Conservation (phyloP, 768 basidiomycete species). For the Suillus tomentosus region DNA sequence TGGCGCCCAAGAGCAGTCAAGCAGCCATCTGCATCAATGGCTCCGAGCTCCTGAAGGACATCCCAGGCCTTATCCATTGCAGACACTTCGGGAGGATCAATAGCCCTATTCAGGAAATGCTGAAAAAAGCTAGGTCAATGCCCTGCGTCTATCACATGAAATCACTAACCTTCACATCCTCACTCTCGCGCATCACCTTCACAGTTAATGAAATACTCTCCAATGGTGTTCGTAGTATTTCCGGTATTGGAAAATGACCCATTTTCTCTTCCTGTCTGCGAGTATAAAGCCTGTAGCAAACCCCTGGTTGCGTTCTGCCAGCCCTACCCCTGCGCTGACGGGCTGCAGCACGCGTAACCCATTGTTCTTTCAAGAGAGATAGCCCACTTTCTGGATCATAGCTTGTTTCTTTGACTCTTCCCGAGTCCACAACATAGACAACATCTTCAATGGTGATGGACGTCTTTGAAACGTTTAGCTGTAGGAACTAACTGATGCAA, state of each 20-base stretch:
- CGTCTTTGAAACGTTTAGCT: conserved; percentile 48
- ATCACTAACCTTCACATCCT: conserved; percentile 68
- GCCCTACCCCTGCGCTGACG: conserved; percentile 88
- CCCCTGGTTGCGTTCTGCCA: conserved; percentile 79
- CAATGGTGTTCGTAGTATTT: conserved; percentile 85
- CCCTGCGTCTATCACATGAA: conserved; percentile 13
- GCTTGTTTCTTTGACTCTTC: conserved; percentile 83
- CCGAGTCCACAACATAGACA: conserved; percentile 80
- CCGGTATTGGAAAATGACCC: conserved; percentile 76
- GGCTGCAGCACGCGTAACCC: conserved; percentile 78
- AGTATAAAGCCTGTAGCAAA: conserved; percentile 90
- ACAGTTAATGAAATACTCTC: conserved; percentile 81
- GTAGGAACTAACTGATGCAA: background rate
- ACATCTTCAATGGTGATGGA: conserved; percentile 92
- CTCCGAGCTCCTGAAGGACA: conserved; percentile 75
- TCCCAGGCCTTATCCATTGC: conserved; percentile 80
- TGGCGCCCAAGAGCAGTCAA: conserved; percentile 84
- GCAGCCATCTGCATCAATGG: conserved; percentile 60
- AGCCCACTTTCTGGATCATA: conserved; percentile 71
- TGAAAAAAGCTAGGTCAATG: conserved; percentile 26
- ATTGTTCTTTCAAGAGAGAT: conserved; percentile 75
- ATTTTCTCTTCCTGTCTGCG: conserved; percentile 68
- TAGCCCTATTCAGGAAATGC: conserved; percentile 70
- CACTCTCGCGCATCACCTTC: conserved; percentile 75
- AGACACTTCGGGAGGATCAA: conserved; percentile 77